Base-by-base conservation (phyloP, 805 yeast genomes). In the Pichia scutulata region DNA sequence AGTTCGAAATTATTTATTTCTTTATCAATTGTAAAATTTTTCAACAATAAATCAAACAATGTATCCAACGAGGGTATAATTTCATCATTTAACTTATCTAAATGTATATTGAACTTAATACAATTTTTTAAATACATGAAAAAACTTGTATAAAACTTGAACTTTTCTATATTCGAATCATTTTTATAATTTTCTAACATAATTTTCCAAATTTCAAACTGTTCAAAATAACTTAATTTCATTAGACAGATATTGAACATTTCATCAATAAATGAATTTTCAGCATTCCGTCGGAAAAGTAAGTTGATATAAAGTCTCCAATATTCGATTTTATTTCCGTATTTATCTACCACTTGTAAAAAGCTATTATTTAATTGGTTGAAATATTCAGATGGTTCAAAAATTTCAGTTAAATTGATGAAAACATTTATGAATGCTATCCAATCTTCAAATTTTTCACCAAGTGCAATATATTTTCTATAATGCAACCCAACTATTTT, bases 1-100 rank as follows among this genome's bases (percentile, higher is more conserved):
- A 2, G 9, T n/a, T 46, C 69, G 46, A 46, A 46, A 39, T 24
- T 18, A 13, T 21, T n/a, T 5, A 52, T 36, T 33, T 43, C 26
- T 7, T 42, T 10, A 39, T 8, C 19, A 22, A 4, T 10, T 16
- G 16, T n/a, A 4, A 45, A 19, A 18, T 9, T n/a, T 19, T 30
- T 18, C 13, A 47, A n/a, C n/a, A 52, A 23, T 10, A n/a, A 33
- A 14, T 43, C 39, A 45, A 52, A 47, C 2, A 36, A 24, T 36
- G n/a, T 5, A 25, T 41, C 48, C 3, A 49, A 28, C 3, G 24
- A 24, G 3, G 47, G 49, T 16, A 47, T 23, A 21, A 25, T 24
- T 21, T 33, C 41, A 5, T 45, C n/a, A 21, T 41, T 30, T 16
- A 33, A 14, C 16, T 16, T 14, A 24, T 33, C 33, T 16, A 33